Conservation (phyloP, 1,139 yeast species). For the Eremothecium coryli region DNA sequence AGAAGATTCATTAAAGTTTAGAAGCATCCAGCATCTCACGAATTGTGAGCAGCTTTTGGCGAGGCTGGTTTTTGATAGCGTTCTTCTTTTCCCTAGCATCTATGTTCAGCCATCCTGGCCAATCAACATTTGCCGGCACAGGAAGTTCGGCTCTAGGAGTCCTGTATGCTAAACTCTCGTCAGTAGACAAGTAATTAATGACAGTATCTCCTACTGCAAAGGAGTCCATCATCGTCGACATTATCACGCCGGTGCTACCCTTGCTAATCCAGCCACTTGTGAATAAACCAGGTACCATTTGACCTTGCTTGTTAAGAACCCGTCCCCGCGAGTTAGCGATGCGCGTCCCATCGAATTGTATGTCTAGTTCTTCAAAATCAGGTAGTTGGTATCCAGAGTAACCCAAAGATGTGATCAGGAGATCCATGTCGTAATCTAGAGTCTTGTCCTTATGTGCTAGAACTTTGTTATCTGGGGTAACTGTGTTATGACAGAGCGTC, state of each 20-base stretch:
- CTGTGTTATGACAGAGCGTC: constrained; percentile 26
- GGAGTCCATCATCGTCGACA: constrained; percentile 81
- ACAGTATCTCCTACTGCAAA: constrained; percentile 66
- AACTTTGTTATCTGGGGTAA: constrained; percentile 34
- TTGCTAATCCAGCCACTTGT: constrained; percentile 88
- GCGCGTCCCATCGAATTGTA: constrained; percentile 53
- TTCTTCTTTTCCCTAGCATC: constrained; percentile 42
- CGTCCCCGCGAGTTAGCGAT: constrained; percentile 58
- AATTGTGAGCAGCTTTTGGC: constrained; percentile 29
- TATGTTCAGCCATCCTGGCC: constrained; percentile 68
- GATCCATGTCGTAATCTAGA: constrained; percentile 42
- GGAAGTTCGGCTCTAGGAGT: constrained; percentile 28
- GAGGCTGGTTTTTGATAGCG: constrained; percentile 38
- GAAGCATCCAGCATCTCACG: constrained; percentile 10
- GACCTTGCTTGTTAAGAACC: constrained; percentile 33
- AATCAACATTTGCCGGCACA: constrained; percentile 37
- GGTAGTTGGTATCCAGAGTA: constrained; percentile 59
- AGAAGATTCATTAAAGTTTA: too few relatives aligned
- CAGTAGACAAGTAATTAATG: constrained; percentile 39
- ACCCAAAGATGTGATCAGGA: constrained; percentile 80
- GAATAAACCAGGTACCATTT: constrained; percentile 47
- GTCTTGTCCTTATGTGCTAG: constrained; percentile 31
- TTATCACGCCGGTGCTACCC: constrained; percentile 88
- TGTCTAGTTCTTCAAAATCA: constrained; percentile 44
- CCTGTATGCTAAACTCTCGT: constrained; percentile 7